phyloP scores from a whole-genome alignment of 345 rosid genomes.

The Syzygium oleosum region DNA sequence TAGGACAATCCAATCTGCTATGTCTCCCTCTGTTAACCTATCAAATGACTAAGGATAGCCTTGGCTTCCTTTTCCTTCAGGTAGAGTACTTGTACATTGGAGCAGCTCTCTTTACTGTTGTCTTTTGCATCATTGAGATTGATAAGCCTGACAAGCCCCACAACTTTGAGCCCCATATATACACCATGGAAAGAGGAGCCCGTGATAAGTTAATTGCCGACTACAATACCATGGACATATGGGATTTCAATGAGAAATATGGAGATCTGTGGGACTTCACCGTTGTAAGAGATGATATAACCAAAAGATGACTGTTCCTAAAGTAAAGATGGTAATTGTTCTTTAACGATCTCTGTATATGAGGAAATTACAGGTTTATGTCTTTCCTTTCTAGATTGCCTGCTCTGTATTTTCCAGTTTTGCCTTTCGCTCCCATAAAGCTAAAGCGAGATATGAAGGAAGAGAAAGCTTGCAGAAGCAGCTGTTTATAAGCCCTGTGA shows the following conservation, averaged over 20 bases:
- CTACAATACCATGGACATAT: constrained; percentile 77
- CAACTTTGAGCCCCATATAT: constrained; percentile 90
- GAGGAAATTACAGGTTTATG: not conserved
- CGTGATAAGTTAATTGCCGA: constrained; percentile 82
- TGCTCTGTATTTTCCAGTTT: not conserved
- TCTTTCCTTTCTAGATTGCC: not conserved
- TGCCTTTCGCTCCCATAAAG: not conserved
- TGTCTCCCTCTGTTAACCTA: not conserved
- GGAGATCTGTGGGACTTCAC: constrained; percentile 96
- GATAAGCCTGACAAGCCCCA: constrained; percentile 88
- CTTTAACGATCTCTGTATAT: not conserved
- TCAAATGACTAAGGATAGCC: not conserved
- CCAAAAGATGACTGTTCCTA: constrained; percentile 28
- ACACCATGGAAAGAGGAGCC: constrained; percentile 78
- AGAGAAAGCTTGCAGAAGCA: not conserved
- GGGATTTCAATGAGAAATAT: constrained; percentile 93
- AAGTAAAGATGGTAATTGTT: not conserved
- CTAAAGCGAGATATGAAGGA: not conserved
- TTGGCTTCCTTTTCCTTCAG: constrained; percentile 17
- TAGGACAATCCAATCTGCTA: not conserved
- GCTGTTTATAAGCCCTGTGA: not conserved
- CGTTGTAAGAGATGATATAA: constrained; percentile 45
- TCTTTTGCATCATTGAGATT: constrained; percentile 76
- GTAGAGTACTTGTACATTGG: constrained; percentile 78
- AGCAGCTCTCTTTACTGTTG: constrained; percentile 55